Evolutionary conservation across 352 stramenopile species (phyloP).

Genomic region (Globisporangium cylindrosporum): DNA sequence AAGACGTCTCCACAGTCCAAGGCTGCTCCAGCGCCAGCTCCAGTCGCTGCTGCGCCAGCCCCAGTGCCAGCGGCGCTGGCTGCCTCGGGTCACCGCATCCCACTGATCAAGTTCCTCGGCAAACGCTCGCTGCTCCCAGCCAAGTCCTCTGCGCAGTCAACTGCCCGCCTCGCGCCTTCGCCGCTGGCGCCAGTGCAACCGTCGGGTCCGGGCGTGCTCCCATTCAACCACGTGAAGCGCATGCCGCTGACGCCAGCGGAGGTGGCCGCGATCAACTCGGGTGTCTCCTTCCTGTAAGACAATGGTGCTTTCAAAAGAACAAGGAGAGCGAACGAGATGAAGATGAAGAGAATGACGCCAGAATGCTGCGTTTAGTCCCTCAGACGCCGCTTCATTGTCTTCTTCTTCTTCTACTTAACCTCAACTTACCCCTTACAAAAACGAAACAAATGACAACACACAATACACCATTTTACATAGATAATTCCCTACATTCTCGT

Average conservation of each 20-base stretch:
- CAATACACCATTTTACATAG: constrained; percentile 23
- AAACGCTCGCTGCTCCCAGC: constrained; percentile 64
- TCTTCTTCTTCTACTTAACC: background rate
- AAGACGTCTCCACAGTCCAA: constrained; percentile 19
- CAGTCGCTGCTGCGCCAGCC: constrained; percentile 14
- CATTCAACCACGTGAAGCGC: constrained; percentile 62
- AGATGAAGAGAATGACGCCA: background rate
- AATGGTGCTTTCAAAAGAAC: background rate
- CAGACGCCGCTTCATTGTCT: background rate
- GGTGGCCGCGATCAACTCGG: constrained; percentile 80
- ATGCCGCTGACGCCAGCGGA: constrained; percentile 62
- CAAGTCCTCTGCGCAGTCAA: constrained; percentile 29
- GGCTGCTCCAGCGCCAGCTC: constrained; percentile 8
- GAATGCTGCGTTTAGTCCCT: background rate
- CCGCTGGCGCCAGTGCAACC: constrained; percentile 35
- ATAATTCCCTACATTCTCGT: constrained; percentile 14
- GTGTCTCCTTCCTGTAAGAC: constrained; percentile 65
- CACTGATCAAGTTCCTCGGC: constrained; percentile 67
- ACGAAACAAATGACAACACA: constrained; percentile 7
- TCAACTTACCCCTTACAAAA: background rate
- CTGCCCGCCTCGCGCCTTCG: constrained; percentile 19
- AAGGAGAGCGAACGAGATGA: background rate
- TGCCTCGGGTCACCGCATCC: constrained; percentile 37
- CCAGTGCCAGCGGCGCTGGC: constrained; percentile 14
- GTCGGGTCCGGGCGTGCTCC: constrained; percentile 60